phyloP scores from a whole-genome alignment of 495 filamentous ascomycete genomes.

The Filosporella fistucella region DNA sequence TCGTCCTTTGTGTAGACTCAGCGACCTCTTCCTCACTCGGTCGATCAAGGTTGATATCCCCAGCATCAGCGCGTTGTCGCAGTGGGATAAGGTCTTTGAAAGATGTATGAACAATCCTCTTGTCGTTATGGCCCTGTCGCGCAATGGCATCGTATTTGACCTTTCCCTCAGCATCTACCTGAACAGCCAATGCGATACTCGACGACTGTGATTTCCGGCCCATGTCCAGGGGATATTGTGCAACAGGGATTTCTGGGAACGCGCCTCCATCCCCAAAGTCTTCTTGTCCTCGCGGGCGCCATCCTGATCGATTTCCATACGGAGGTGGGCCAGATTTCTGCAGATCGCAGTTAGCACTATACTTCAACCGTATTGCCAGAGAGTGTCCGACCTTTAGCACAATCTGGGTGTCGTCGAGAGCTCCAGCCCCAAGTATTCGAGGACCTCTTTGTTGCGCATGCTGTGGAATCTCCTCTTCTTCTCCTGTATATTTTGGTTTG shows the following conservation, averaged over 20 bases:
- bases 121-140: slow-evolving; percentile 77
- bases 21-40: slow-evolving; percentile 81
- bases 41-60: slow-evolving; percentile 84
- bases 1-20: slow-evolving; percentile 81
- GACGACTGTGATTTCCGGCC: slow-evolving; percentile 69
- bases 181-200: slow-evolving; percentile 85
- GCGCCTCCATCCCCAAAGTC: slow-evolving; percentile 96
- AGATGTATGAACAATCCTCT: slow-evolving; percentile 83
- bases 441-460: slow-evolving; percentile 72
- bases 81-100: slow-evolving; percentile 98
- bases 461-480: slow-evolving; percentile 73
- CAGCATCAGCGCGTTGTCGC: slow-evolving; percentile 87
- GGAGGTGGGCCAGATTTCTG: slow-evolving; percentile 82
- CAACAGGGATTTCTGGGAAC: slow-evolving; percentile 90
- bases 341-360: slow-evolving; percentile 12
- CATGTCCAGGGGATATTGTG: slow-evolving; percentile 95
- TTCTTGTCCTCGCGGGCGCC: slow-evolving; percentile 79
- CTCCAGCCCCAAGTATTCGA: slow-evolving; percentile 69
- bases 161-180: slow-evolving; percentile 87
- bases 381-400: slow-evolving; percentile 62
- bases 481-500: slow-evolving; percentile 82
- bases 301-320: slow-evolving; percentile 78
- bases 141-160: slow-evolving; percentile 97
- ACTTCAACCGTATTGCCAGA: neutral
- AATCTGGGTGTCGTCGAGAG: slow-evolving; percentile 81